Evolutionary conservation across 441 rosid species (phyloP), one percentile per base, ranked within the genome.

Genomic region (Cnidoscolus chayamansa): DNA sequence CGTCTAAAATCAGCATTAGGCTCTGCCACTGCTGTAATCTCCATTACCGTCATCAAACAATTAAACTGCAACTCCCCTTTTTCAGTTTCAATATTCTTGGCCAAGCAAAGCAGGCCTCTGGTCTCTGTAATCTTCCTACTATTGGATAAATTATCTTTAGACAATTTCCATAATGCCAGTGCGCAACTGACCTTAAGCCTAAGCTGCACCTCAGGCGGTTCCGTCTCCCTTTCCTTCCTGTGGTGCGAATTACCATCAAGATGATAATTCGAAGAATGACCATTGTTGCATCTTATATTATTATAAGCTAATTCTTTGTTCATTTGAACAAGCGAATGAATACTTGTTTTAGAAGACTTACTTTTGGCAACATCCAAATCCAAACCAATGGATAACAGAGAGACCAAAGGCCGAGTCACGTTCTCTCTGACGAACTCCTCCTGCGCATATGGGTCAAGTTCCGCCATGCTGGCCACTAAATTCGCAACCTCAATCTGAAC

Each of bases 91-190:
- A 88, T 75, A 54, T 79, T 72, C 80, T 82, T 88, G 0, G 78
- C 87, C 79, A 88, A 74, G 79, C 92, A 85, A 72, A 81, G 79
- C 73, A 88, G 51, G 48, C 88, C 88, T 77, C 79, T 88, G 0
- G 86, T 84, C 72, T 88, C 90, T 0, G 86, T 81, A 43, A 88
- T 85, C 76, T 79, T 88, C 79, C 81, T 81, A 59, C 90, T 65
- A 47, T 64, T 81, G 0, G 65, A 59, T 45, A 80, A 59, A 67
- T 80, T 83, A 61, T 77, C 83, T 75, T 54, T 80, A 7, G 81
- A 85, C 72, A 85, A 63, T 64, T 74, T 82, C 85, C 85, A 82
- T 72, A 84, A 63, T 17, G 90, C 90, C 65, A 63, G 76, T 4
- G 87, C 87, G 74, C 85, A 85, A 56, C 77, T 81, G 60, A 82